Conservation (phyloP, 2,329 filamentous ascomycete species). For the Claviceps spartinae region DNA sequence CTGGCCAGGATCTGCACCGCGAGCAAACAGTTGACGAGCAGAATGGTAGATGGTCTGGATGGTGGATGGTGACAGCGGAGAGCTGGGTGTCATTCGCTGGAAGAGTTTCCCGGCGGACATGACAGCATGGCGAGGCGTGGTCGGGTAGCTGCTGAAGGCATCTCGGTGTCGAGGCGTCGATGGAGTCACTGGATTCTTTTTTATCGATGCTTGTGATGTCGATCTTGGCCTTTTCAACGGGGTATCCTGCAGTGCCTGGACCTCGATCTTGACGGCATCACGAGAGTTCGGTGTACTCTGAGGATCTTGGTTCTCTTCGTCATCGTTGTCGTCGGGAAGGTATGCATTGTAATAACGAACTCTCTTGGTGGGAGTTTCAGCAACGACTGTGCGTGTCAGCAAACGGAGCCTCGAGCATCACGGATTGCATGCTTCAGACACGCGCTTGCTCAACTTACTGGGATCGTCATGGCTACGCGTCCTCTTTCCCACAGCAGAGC, state of each 20-base stretch:
- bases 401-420: not conserved
- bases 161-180: slow-evolving; percentile 68
- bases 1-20: slow-evolving; percentile 59
- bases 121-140: slow-evolving; percentile 75
- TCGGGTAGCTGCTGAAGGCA: slow-evolving; percentile 55
- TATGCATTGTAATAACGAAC: slow-evolving; percentile 29
- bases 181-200: slow-evolving; percentile 47
- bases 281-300: slow-evolving; percentile 9
- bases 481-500: slow-evolving; percentile 22
- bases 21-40: slow-evolving; percentile 75
- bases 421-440: not conserved
- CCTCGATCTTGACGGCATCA: slow-evolving; percentile 29
- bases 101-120: slow-evolving; percentile 61
- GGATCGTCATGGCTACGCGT: slow-evolving; percentile 15
- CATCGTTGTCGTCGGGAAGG: slow-evolving; percentile 31
- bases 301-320: slow-evolving; percentile 54
- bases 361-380: slow-evolving; percentile 30
- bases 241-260: slow-evolving; percentile 25
- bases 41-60: slow-evolving; percentile 71
- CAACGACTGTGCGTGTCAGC: slow-evolving; percentile 10
- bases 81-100: slow-evolving; percentile 67
- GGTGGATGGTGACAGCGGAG: slow-evolving; percentile 54
- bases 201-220: slow-evolving; percentile 18
- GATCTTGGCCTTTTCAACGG: slow-evolving; percentile 14
- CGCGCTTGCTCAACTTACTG: slow-evolving; percentile 13